Evolutionary conservation across 108 stramenopile species (phyloP).

Genomic region (Parmales sp.): DNA sequence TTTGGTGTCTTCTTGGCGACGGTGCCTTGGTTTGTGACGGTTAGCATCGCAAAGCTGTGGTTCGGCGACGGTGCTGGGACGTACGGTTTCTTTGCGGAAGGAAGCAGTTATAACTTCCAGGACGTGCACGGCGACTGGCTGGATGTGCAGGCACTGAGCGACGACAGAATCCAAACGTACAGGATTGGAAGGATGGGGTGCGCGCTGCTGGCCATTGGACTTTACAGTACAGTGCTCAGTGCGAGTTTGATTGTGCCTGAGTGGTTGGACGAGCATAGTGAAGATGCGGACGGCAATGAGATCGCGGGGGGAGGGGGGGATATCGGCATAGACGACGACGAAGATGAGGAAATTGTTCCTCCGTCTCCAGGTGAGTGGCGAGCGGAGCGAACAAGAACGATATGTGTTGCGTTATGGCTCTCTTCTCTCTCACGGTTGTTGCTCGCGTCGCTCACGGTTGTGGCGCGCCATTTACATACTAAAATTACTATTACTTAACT

Average conservation of each 20-base stretch:
- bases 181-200: constrained; percentile 53
- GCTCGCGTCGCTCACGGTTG: too few relatives aligned
- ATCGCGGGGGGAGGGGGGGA: neutral
- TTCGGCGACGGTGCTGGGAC: too few relatives aligned
- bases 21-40: constrained; percentile 40
- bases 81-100: neutral
- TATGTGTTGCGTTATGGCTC: too few relatives aligned
- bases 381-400: too few relatives aligned
- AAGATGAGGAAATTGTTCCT: constrained; percentile 29
- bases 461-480: too few relatives aligned
- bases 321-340: constrained; percentile 34
- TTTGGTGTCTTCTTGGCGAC: constrained; percentile 46
- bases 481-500: too few relatives aligned
- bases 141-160: constrained; percentile 31
- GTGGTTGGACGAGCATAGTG: constrained; percentile 14
- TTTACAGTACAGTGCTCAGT: constrained; percentile 35
- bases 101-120: constrained; percentile 33
- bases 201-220: constrained; percentile 44
- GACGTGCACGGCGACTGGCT: constrained; percentile 47
- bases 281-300: constrained; percentile 10
- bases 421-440: too few relatives aligned
- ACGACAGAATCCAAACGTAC: constrained; percentile 37
- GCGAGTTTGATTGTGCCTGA: constrained; percentile 36
- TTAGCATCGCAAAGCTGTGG: constrained; percentile 33
- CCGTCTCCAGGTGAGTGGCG: constrained; percentile 14